phyloP scores from a whole-genome alignment of 2,329 filamentous ascomycete species.

The Fusarium incarnatum region DNA sequence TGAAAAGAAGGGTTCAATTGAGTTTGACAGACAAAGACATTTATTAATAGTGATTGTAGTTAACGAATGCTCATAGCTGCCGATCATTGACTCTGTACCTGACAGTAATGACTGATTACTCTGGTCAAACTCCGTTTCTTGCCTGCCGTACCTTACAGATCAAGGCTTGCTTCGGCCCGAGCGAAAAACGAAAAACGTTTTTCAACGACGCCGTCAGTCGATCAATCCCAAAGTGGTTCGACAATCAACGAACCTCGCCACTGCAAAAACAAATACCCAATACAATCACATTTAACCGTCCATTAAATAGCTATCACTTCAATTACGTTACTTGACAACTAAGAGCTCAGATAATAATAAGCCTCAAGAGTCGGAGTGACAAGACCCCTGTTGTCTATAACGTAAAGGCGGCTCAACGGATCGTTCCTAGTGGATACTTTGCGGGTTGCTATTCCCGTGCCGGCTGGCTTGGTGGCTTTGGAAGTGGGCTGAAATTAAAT shows the following conservation, averaged over 20 bases:
- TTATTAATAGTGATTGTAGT: background rate
- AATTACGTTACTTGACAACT: slow-evolving; percentile 20
- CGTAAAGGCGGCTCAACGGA: slow-evolving; percentile 30
- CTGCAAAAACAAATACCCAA: background rate
- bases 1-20: background rate
- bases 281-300: background rate
- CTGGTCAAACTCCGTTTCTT: background rate
- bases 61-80: background rate
- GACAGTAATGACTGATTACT: background rate
- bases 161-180: slow-evolving; percentile 2
- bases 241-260: background rate
- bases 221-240: background rate
- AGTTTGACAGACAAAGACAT: background rate
- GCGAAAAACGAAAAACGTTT: background rate
- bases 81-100: background rate
- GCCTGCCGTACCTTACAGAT: background rate
- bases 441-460: background rate
- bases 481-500: background rate
- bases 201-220: background rate
- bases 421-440: background rate
- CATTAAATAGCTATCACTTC: background rate
- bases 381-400: slow-evolving; percentile 23
- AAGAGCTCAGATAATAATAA: background rate
- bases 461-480: background rate
- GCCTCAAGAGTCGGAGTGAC: background rate